Conservation (phyloP, 2,329 filamentous ascomycete genomes). For the Stenocarpella maydis region DNA sequence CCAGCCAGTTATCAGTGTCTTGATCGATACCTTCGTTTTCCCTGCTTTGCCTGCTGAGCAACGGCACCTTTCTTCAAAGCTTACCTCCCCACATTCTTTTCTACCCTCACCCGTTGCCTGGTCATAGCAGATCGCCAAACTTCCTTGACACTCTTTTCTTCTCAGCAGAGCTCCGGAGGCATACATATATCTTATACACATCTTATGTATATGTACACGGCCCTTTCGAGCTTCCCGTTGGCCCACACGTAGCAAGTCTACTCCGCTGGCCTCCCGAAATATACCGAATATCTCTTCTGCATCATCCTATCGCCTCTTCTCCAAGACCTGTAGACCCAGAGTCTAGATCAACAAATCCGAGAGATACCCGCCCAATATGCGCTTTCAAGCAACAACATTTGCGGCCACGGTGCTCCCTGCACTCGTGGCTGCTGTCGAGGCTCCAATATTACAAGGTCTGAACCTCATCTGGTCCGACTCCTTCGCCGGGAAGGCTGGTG, state of each 20-base stretch:
- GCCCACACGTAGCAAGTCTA: constrained; percentile 32
- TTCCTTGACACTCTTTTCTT: constrained; percentile 9
- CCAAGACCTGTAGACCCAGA: constrained; percentile 10
- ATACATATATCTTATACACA: not conserved
- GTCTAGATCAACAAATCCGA: constrained; percentile 19
- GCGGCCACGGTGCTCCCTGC: constrained; percentile 40
- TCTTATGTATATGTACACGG: not conserved
- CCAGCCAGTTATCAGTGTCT: constrained; percentile 14
- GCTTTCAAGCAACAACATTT: constrained; percentile 39
- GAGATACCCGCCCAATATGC: constrained; percentile 28
- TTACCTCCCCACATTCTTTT: constrained; percentile 33
- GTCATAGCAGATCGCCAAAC: not conserved
- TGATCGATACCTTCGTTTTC: constrained; percentile 20
- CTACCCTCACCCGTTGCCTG: constrained; percentile 7
- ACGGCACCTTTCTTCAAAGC: constrained; percentile 25
- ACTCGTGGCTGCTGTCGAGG: constrained; percentile 46
- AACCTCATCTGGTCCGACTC: constrained; percentile 52
- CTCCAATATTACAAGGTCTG: constrained; percentile 51
- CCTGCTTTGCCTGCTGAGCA: constrained; percentile 31
- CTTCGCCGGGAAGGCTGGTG: constrained; percentile 50
- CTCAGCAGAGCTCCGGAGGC: not conserved
- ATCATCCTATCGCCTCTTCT: not conserved
- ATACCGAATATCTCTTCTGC: constrained; percentile 2
- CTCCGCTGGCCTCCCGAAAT: not conserved
- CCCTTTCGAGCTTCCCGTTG: not conserved